Evolutionary conservation across 768 basidiomycete species (phyloP), one percentile per base, ranked within the genome.

Genomic region (Rhizopogon vesiculosus): DNA sequence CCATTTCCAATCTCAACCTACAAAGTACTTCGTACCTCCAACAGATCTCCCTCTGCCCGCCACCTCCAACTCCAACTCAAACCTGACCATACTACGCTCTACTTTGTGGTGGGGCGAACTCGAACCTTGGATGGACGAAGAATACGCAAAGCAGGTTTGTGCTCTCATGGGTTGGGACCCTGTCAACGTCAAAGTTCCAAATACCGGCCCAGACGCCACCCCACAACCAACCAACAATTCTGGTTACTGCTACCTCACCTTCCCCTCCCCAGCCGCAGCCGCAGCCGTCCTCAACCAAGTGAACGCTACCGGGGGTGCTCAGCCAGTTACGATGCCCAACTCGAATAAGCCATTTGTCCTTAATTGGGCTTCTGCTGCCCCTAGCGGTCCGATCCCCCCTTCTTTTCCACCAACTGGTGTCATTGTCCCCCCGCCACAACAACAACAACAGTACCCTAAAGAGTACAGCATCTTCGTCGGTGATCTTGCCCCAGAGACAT

Each of bases 61-160:
- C 44, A 66, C 68, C 56, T 29, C 63, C 59, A 67, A 60, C 64
- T 60, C 65, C 60, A 59, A 55, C 64, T 60, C 65, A 59, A 59
- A 55, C 56, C 41, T 56, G 49, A 44, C 56, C 51, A 41, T 74
- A 38, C 69, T 77, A 46, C 80, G 81, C 67, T 80, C 79, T 57
- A 88, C 90, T 42, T 82, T 93, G 62, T 90, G 84, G 79, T 91
- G 94, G 84, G 84, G 86, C 61, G 89, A 91, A 64, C 82, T 96
- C 53, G 93, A 96, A 71, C 85, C 87, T 61, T 96, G 93, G 93
- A 95, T 96, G 94, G 92, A 95, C 74, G 91, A 93, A 81, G 88
- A 91, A 69, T 96, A 94, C 76, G 89, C 86, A 43, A 87, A 89
- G 71, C 89, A 92, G 68, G 90, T 93, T 64, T 91, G 91, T 72